phyloP scores from a whole-genome alignment of 148 eudicot species.

The Suaeda aralocaspica region DNA sequence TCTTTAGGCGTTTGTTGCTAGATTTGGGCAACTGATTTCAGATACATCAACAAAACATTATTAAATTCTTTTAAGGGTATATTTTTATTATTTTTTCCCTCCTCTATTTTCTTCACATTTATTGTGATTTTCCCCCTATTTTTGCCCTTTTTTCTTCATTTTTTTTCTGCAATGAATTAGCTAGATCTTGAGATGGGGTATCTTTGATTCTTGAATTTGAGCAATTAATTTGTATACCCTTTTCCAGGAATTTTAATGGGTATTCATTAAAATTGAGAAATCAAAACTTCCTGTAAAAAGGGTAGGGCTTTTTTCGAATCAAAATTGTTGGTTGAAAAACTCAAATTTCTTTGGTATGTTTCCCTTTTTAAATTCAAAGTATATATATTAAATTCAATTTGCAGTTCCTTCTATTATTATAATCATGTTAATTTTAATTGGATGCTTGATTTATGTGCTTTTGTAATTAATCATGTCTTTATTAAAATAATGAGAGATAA shows the following conservation, averaged over 20 bases:
- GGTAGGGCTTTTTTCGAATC: neutral
- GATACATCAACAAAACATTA: slow-evolving; percentile 6
- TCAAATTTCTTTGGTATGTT: too few species aligned
- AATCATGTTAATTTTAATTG: neutral
- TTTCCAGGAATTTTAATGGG: slow-evolving; percentile 9
- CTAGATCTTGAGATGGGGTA: slow-evolving; percentile 16
- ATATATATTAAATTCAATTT: too few species aligned
- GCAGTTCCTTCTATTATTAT: too few species aligned
- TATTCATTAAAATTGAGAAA: slow-evolving; percentile 14
- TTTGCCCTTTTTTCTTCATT: neutral
- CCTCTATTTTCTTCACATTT: neutral
- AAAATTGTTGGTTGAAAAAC: too few species aligned
- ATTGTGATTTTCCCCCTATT: neutral
- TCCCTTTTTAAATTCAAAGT: too few species aligned
- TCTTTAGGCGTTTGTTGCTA: slow-evolving; percentile 4
- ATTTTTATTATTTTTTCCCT: slow-evolving; percentile 2
- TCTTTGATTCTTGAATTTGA: neutral
- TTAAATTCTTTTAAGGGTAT: slow-evolving; percentile 14
- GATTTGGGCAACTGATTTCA: neutral
- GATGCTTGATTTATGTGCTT: slow-evolving; percentile 8
- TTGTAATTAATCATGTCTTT: slow-evolving; percentile 11
- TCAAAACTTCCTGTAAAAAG: neutral
- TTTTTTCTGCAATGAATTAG: slow-evolving; percentile 10
- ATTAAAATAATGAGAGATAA: neutral
- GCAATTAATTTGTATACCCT: neutral